Evolutionary conservation across 164 flowering plant species (phyloP).

Genomic region (Buxus sempervirens): DNA sequence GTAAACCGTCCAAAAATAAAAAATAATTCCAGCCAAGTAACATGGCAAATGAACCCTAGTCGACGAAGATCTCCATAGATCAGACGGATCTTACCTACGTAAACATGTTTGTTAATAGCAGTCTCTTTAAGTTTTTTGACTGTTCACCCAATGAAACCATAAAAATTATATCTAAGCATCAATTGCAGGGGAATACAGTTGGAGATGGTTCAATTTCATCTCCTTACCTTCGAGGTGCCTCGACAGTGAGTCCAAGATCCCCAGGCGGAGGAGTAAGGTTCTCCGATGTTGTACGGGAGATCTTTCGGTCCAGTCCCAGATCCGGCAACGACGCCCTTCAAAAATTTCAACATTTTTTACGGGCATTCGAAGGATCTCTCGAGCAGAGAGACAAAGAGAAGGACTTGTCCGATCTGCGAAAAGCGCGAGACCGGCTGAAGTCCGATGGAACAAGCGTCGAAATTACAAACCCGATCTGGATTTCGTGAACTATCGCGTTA

Average conservation of each 20-base stretch:
- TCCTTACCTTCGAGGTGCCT: slow-evolving; percentile 79
- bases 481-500: not conserved
- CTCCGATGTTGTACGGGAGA: slow-evolving; percentile 92
- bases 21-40: too few relatives aligned
- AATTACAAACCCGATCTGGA: not conserved
- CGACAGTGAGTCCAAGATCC: slow-evolving; percentile 92
- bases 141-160: not conserved
- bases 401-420: not conserved
- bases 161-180: not conserved
- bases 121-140: not conserved
- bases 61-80: not conserved
- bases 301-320: slow-evolving; percentile 82
- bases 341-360: slow-evolving; percentile 67
- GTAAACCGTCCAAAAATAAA: too few relatives aligned
- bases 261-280: slow-evolving; percentile 93
- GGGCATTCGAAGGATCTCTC: not conserved
- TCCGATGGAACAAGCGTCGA: not conserved
- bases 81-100: not conserved
- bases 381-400: not conserved
- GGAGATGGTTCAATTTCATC: not conserved
- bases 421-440: not conserved
- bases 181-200: not conserved
- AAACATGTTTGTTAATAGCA: not conserved
- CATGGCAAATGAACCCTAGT: not conserved
- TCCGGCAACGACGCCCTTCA: slow-evolving; percentile 93